Conservation (phyloP, 306 rosid species). For the Argentina anserina region DNA sequence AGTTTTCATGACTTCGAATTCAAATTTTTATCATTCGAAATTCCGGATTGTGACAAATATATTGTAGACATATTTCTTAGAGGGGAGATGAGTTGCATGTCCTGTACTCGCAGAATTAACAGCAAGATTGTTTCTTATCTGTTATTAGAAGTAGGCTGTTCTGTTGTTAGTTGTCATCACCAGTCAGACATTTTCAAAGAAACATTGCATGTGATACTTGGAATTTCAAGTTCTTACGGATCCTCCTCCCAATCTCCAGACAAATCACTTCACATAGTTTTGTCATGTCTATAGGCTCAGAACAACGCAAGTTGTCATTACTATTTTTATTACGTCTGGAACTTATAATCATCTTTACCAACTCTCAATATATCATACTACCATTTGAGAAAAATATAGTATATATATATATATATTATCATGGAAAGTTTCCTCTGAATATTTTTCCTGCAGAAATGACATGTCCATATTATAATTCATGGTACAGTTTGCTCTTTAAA, state of each 20-base stretch:
- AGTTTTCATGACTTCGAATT: too few species aligned
- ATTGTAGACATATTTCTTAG: too few species aligned
- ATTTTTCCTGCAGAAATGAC: not conserved
- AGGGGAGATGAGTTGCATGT: too few species aligned
- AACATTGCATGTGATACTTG: constrained; percentile 14
- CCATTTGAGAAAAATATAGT: not conserved
- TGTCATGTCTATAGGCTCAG: not conserved
- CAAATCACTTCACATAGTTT: not conserved
- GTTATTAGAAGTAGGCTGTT: not conserved
- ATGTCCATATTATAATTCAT: not conserved
- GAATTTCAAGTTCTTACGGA: not conserved
- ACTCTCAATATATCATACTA: not conserved
- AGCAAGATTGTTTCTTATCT: too few species aligned
- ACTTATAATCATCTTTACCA: not conserved
- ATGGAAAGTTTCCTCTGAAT: not conserved
- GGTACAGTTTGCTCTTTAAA: not conserved
- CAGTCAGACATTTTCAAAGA: not conserved
- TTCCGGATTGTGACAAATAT: too few species aligned
- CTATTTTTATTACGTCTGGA: not conserved
- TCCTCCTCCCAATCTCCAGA: not conserved
- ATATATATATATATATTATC: too few species aligned
- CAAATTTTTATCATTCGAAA: too few species aligned
- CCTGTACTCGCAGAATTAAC: too few species aligned
- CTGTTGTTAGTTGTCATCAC: not conserved
- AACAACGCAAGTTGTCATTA: not conserved